Evolutionary conservation across 2,329 filamentous ascomycete species (phyloP).

Genomic region (Alternaria atra): DNA sequence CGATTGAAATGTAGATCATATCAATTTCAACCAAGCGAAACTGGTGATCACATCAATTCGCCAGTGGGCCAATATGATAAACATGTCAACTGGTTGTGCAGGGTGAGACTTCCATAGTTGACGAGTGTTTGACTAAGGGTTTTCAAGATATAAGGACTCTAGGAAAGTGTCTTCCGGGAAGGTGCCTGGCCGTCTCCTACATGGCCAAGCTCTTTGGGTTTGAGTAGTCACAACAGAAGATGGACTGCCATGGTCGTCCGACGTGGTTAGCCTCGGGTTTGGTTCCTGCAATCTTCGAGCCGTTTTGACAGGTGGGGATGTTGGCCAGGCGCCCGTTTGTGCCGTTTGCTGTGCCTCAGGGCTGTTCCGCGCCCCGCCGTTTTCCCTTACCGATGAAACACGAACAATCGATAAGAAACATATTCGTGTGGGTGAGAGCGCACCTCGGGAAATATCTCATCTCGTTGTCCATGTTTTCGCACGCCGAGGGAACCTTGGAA

Average conservation of each 20-base stretch:
- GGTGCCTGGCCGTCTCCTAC: not conserved
- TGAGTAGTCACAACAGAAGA: conserved; percentile 6
- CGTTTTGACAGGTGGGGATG: conserved; percentile 12
- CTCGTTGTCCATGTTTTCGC: not conserved
- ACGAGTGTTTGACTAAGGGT: not conserved
- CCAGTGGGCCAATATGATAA: not conserved
- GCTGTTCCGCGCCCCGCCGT: conserved; percentile 10
- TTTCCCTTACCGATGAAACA: conserved; percentile 18
- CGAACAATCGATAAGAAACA: not conserved
- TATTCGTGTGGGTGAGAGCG: conserved; percentile 1
- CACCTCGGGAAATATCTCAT: conserved; percentile 8
- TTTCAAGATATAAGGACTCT: not conserved
- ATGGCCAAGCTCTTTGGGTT: conserved; percentile 11
- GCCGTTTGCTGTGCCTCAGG: conserved; percentile 7
- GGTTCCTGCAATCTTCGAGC: conserved; percentile 24
- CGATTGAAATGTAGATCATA: not conserved
- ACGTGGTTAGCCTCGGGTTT: conserved; percentile 14
- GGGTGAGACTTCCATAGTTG: not conserved
- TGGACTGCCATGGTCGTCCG: conserved; percentile 10
- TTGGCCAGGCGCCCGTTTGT: conserved; percentile 6
- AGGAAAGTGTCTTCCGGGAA: not conserved
- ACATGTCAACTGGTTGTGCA: not conserved
- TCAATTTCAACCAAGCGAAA: not conserved
- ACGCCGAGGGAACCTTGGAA: conserved; percentile 1
- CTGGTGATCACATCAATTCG: not conserved